Base-by-base conservation (phyloP, 148 eudicot species). In the Vaccinium corymbosum region DNA sequence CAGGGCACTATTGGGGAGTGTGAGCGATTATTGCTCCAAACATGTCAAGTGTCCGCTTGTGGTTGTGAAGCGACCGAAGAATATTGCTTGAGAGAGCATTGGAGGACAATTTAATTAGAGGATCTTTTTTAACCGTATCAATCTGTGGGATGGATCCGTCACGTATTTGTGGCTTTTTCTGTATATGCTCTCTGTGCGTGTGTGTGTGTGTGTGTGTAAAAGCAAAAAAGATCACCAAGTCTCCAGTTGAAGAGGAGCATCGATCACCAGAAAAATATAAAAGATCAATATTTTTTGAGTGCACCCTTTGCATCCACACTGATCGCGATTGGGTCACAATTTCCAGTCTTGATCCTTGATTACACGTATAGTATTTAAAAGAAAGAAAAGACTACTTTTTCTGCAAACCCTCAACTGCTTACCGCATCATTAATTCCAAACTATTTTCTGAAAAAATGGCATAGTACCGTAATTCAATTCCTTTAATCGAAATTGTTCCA, bases 11-110 rank as follows among this genome's bases (percentile, higher is more conserved):
- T 29, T 68, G 29, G 73, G 73, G 29, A 68, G 98, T 62, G 97
- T 95, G 13, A 95, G 98, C 76, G 89, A 91, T 57, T 88, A 93
- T 57, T 95, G 98, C 83, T 90, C 93, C 42, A 95, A 93, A 83
- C 85, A 84, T 42, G 98, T 91, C 2, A 91, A 90, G 87, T 95
- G 97, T 57, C 97, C 98, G 0, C 84, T 92, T 76, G 90, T 95
- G 78, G 94, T 95, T 51, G 97, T 68, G 2, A 68, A 68, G 73
- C 16, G 73, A 29, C 73, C 42, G 0, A 68, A 68, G 73, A 29
- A 27, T 13, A 12, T 7, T 22, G 13, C 71, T 64, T 64, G 71
- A 62, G 70, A 25, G 6, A 17, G 29, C 50, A 5, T 42, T 76
- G 80, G 25, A 50, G 56, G 55, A 50, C 2, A 75, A 15, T 11